Conservation (phyloP, 2,329 filamentous ascomycete species). For the Nigrospora sphaerica region DNA sequence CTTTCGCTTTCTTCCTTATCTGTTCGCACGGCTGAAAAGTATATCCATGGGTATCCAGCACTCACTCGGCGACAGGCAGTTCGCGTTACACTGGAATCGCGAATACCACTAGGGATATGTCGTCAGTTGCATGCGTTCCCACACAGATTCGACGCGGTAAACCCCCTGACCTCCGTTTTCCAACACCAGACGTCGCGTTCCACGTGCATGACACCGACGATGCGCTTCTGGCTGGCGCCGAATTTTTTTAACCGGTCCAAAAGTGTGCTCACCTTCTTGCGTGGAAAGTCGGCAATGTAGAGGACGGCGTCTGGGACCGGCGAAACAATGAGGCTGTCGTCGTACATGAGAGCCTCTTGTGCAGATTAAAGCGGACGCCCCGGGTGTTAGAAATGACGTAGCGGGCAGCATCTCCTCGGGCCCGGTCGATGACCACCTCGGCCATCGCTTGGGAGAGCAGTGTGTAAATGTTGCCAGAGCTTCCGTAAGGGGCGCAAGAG, state of each 20-base stretch:
- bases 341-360: conserved; percentile 81
- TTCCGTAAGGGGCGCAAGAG: conserved; percentile 66
- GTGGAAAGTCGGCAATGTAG: conserved; percentile 76
- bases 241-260: conserved; percentile 52
- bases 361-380: conserved; percentile 89
- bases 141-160: too few species aligned
- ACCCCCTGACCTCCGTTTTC: too few species aligned
- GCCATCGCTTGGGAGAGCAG: conserved; percentile 70
- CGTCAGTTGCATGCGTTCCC: too few species aligned
- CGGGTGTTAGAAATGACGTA: conserved; percentile 83
- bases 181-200: conserved; percentile 38
- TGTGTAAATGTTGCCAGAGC: conserved; percentile 68
- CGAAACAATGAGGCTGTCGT: conserved; percentile 78
- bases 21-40: too few species aligned
- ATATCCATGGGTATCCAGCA: too few species aligned
- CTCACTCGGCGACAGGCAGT: too few species aligned
- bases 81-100: too few species aligned
- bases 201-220: conserved; percentile 27
- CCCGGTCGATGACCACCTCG: conserved; percentile 49
- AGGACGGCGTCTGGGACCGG: conserved; percentile 78
- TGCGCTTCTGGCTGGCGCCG: conserved; percentile 31
- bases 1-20: too few species aligned
- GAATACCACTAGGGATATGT: too few species aligned
- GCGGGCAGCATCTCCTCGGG: conserved; percentile 53
- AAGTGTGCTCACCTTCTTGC: conserved; percentile 59